A percentile compares a stretch with the other conserved stretches of the same genome.
phyloP scores from a whole-genome alignment of 2,329 filamentous ascomycete genomes.

The Aspergillus phoenicis region DNA sequence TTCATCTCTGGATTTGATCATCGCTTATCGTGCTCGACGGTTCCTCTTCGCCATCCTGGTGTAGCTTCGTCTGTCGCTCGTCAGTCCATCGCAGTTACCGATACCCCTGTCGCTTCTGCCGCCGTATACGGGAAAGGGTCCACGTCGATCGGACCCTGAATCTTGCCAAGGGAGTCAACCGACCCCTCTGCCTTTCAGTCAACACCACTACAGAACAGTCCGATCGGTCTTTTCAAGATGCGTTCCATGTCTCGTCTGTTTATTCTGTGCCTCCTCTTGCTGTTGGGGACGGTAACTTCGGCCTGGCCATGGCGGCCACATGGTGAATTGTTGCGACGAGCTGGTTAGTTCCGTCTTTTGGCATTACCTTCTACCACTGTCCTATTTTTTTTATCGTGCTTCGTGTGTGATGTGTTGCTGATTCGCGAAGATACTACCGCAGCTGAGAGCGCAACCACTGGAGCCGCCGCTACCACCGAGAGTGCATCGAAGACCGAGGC shows the following conservation, averaged over 20 bases:
- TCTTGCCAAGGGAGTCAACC: slow-evolving; percentile 15
- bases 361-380: background rate
- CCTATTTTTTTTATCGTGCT: no score
- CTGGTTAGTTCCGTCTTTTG: slow-evolving; percentile 26
- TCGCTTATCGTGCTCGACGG: background rate
- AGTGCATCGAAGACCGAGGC: slow-evolving; percentile 23
- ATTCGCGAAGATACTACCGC: slow-evolving; percentile 17
- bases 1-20: background rate
- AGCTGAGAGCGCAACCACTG: slow-evolving; percentile 25
- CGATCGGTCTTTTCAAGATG: slow-evolving; percentile 30
- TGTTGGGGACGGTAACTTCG: slow-evolving; percentile 35
- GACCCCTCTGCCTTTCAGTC: slow-evolving; percentile 5
- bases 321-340: slow-evolving; percentile 26
- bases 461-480: slow-evolving; percentile 16
- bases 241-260: slow-evolving; percentile 33
- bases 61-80: background rate
- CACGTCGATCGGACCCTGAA: slow-evolving; percentile 13
- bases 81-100: background rate
- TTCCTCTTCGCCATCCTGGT: background rate
- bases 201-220: background rate
- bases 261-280: slow-evolving; percentile 36
- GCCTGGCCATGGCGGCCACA: slow-evolving; percentile 33
- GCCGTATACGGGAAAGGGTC: background rate
- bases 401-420: background rate
- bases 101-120: background rate